These are phyloP conservation scores for Cardamine occulta DNA, from an alignment of 345 rosid genomes.

Conservation along the genomic window DNA sequence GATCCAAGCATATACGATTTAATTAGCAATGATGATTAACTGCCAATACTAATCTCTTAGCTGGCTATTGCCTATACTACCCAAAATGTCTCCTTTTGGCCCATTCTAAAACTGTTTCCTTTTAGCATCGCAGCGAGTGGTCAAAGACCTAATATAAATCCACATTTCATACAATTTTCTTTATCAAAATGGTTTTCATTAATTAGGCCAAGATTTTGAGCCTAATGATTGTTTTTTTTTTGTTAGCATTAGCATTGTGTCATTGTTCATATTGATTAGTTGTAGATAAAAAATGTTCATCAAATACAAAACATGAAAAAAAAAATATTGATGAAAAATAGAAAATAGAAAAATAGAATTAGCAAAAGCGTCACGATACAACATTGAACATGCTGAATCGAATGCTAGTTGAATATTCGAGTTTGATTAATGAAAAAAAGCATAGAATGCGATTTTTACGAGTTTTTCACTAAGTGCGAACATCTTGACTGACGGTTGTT, in stretches of 20 bases:
- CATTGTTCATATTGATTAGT: neutral
- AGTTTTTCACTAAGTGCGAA: too few species aligned
- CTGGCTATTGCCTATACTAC: slow-evolving; percentile 20
- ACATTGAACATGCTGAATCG: too few species aligned
- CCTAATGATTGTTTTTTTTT: neutral
- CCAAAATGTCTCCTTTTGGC: slow-evolving; percentile 14
- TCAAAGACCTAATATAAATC: slow-evolving; percentile 5
- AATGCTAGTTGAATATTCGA: too few species aligned
- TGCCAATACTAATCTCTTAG: slow-evolving; percentile 19
- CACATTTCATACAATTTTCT: neutral
- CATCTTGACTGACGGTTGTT: too few species aligned
- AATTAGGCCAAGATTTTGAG: neutral
- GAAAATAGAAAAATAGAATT: too few species aligned
- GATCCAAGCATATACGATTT: slow-evolving; percentile 23
- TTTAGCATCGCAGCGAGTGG: neutral
- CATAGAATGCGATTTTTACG: too few species aligned
- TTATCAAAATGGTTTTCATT: neutral
- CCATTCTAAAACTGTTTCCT: neutral
- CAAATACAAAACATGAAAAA: neutral
- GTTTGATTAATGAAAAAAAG: too few species aligned
- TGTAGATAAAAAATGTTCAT: neutral
- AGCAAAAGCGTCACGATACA: too few species aligned
- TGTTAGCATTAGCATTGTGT: neutral
- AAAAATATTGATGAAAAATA: too few species aligned
- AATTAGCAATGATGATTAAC: slow-evolving; percentile 28